Conservation (phyloP, 441 rosid species). For the Kokia cookei region DNA sequence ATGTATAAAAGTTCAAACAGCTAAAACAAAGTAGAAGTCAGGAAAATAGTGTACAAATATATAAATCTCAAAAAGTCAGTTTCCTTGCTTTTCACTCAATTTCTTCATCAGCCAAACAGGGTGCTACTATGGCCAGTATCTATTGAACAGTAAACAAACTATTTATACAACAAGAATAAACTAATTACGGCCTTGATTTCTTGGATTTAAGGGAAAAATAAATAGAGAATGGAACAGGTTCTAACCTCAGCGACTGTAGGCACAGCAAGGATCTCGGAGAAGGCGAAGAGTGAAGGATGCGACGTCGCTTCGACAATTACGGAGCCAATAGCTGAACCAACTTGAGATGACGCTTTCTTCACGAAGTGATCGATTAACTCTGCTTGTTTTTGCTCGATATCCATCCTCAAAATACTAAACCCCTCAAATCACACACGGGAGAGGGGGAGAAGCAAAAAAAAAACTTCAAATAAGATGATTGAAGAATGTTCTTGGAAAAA, state of each 20-base stretch:
- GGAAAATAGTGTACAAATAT: not conserved
- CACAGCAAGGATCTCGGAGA: constrained; percentile 89
- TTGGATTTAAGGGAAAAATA: not conserved
- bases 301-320: constrained; percentile 80
- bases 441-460: too few relatives aligned
- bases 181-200: not conserved
- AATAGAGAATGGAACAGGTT: not conserved
- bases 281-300: constrained; percentile 84
- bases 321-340: constrained; percentile 44
- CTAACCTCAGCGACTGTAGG: constrained; percentile 57
- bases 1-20: not conserved
- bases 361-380: constrained; percentile 76
- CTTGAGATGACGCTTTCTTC: constrained; percentile 49
- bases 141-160: not conserved
- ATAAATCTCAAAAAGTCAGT: not conserved
- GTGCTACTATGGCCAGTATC: not conserved
- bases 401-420: constrained; percentile 33
- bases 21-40: not conserved
- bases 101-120: constrained; percentile 5
- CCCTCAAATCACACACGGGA: not conserved
- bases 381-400: constrained; percentile 81
- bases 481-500: not conserved
- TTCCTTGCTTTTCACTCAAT: not conserved
- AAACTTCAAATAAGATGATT: not conserved
- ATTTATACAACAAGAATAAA: not conserved